Conservation (phyloP, 768 basidiomycete genomes). For the Melanogaster broomeanus region DNA sequence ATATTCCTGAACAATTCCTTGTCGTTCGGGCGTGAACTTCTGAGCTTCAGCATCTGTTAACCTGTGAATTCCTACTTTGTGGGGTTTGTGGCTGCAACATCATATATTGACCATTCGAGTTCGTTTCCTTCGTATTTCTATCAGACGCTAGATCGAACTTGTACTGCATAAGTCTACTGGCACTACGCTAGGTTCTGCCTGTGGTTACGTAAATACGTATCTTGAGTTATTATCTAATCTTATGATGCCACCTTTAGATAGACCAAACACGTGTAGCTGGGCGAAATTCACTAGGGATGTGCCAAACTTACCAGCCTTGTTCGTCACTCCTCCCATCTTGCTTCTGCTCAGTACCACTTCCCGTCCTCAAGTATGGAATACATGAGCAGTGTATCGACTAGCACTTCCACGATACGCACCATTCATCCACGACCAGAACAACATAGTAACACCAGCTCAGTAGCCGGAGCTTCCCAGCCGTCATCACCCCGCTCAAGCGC, state of each 20-base stretch:
- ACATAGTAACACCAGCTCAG: not conserved
- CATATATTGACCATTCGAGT: not conserved
- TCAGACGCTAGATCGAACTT: too few species aligned
- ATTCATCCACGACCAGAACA: constrained; percentile 28
- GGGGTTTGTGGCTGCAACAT: too few species aligned
- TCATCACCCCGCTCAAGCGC: constrained; percentile 51
- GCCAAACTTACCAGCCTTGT: not conserved
- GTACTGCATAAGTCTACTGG: too few species aligned
- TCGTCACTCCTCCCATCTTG: not conserved
- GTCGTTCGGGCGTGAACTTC: constrained; percentile 48
- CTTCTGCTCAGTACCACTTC: not conserved
- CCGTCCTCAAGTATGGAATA: constrained; percentile 27
- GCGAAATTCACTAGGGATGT: constrained; percentile 12
- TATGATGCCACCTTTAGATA: too few species aligned
- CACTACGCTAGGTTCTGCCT: too few species aligned
- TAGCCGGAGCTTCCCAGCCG: constrained; percentile 36
- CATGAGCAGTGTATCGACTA: constrained; percentile 27
- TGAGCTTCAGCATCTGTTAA: not conserved
- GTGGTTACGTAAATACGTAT: too few species aligned
- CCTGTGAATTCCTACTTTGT: constrained; percentile 1
- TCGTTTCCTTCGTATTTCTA: not conserved
- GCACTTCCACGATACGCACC: constrained; percentile 42
- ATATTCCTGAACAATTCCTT: constrained; percentile 72
- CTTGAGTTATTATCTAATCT: not conserved
- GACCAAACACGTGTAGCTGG: constrained; percentile 36